Evolutionary conservation across 2,329 filamentous ascomycete species (phyloP).

Genomic region (Fusarium miscanthi): DNA sequence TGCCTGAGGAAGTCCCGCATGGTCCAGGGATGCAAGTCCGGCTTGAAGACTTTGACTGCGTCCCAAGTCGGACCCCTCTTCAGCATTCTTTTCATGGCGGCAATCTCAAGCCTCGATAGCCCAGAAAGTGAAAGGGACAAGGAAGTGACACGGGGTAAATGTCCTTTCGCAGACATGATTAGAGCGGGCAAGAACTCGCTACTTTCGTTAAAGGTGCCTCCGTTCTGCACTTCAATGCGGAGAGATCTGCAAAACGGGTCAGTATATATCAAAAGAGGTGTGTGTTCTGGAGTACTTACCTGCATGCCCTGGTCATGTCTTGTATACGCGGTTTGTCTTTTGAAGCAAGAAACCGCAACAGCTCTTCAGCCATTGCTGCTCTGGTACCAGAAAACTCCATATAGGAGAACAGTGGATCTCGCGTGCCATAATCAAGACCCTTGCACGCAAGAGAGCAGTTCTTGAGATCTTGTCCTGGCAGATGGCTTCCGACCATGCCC

Average conservation of each 20-base stretch:
- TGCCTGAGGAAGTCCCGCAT: neutral
- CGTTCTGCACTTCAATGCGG: neutral
- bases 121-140: neutral
- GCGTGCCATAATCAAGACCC: no score
- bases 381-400: fast-evolving
- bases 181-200: neutral
- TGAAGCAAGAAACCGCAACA: fast-evolving
- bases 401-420: fast-evolving
- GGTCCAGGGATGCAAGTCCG: fast-evolving
- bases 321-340: fast-evolving
- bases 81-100: neutral
- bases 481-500: no score
- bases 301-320: neutral
- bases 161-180: fast-evolving
- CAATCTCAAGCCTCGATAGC: fast-evolving
- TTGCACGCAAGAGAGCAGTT: no score
- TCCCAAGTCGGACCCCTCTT: neutral
- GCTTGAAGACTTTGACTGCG: fast-evolving
- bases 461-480: no score
- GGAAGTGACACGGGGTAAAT: fast-evolving
- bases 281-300: neutral
- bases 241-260: neutral
- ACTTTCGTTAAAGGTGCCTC: fast-evolving
- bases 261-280: neutral
- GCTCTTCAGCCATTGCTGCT: fast-evolving